Evolutionary conservation across 306 rosid genomes (phyloP).

Genomic region (Trichosanthes truncata): DNA sequence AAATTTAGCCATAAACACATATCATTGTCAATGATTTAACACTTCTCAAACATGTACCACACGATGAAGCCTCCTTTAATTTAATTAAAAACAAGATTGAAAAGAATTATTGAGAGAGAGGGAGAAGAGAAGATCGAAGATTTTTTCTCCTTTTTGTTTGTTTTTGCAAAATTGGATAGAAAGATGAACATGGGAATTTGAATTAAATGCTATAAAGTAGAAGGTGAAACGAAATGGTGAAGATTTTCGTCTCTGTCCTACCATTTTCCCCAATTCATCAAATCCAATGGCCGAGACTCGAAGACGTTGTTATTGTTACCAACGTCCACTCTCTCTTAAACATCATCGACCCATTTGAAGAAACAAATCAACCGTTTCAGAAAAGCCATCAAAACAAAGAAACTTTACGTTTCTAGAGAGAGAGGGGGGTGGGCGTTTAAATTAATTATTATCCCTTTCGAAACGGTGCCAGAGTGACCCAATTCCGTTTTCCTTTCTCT

Average conservation of each 20-base stretch:
- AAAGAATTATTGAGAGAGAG: not conserved
- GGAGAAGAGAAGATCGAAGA: not conserved
- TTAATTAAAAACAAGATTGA: not conserved
- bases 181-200: not conserved
- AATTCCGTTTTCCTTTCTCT: not conserved
- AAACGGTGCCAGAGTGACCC: slow-evolving; percentile 6
- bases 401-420: not conserved
- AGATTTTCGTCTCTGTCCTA: not conserved
- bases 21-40: not conserved
- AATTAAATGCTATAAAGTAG: not conserved
- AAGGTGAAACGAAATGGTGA: not conserved
- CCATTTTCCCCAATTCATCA: not conserved
- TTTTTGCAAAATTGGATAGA: not conserved
- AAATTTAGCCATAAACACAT: not conserved
- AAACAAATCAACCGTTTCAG: slow-evolving; percentile 13
- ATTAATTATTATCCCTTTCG: not conserved
- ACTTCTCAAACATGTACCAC: not conserved
- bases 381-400: not conserved
- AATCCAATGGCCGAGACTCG: not conserved
- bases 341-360: slow-evolving; percentile 3
- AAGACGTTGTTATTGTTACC: not conserved
- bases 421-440: not conserved
- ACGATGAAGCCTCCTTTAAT: not conserved
- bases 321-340: not conserved
- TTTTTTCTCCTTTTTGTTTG: not conserved